phyloP scores from a whole-genome alignment of 345 rosid genomes.

The Punica granatum region DNA sequence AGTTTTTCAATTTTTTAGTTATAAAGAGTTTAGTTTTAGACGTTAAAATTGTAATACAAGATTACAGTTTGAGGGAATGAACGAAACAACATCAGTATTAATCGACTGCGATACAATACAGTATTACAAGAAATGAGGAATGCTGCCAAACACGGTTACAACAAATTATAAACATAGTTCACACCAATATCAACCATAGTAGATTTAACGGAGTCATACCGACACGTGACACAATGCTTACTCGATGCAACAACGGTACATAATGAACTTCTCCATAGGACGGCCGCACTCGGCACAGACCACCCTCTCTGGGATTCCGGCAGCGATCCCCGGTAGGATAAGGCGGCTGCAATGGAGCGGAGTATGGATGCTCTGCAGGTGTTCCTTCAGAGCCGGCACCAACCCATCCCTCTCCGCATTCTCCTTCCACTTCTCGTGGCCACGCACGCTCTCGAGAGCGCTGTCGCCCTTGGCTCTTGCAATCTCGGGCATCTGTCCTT shows the following conservation, averaged over 20 bases:
- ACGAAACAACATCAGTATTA: too few relatives aligned
- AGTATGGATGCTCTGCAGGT: conserved; percentile 8
- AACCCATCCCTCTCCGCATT: neutral
- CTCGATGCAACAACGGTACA: conserved; percentile 32
- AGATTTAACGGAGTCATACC: too few relatives aligned
- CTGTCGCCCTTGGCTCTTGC: conserved; percentile 15
- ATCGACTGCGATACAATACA: too few relatives aligned
- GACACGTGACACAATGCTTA: too few relatives aligned
- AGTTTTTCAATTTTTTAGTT: too few relatives aligned
- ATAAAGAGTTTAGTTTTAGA: too few relatives aligned
- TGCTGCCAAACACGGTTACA: too few relatives aligned
- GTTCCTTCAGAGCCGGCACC: neutral
- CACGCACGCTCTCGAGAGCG: conserved; percentile 6
- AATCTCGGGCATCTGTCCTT: conserved; percentile 5
- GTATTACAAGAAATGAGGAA: too few relatives aligned
- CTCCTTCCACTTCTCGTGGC: neutral
- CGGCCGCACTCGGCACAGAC: conserved; percentile 27
- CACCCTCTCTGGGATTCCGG: conserved; percentile 23
- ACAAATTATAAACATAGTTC: too few relatives aligned
- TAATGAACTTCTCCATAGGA: conserved; percentile 30
- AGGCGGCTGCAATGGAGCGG: conserved; percentile 27
- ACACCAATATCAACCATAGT: too few relatives aligned
- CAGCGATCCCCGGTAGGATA: conserved; percentile 21
- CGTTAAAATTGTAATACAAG: too few relatives aligned
- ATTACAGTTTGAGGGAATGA: too few relatives aligned